Conservation (phyloP, 2,329 filamentous ascomycete genomes). For the Aspergillus nomiae region DNA sequence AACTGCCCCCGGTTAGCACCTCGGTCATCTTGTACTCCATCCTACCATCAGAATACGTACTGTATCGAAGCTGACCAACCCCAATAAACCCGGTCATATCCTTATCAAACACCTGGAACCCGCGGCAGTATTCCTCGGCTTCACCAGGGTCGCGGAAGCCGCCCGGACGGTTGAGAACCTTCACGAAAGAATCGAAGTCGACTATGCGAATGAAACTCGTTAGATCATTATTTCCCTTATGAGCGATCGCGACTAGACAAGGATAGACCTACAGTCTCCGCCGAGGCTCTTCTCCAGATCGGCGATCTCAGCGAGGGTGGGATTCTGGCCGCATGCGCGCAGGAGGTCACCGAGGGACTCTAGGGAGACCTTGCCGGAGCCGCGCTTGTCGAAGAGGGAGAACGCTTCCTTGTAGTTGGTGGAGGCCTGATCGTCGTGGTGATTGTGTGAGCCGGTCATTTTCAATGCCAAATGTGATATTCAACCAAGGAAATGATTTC, state of each 20-base stretch:
- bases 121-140: constrained; percentile 96
- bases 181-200: constrained; percentile 96
- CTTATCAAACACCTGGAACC: constrained; percentile 99
- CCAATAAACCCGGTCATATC: constrained; percentile 98
- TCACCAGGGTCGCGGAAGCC: constrained; percentile 98
- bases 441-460: constrained; percentile 28
- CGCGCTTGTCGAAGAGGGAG: constrained; percentile 98
- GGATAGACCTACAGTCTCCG: constrained; percentile 74
- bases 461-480: constrained; percentile 21
- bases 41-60: constrained; percentile 35
- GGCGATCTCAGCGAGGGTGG: constrained; percentile 86
- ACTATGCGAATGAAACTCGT: constrained; percentile 56
- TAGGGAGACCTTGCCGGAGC: constrained; percentile 85
- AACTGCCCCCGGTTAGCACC: constrained; percentile 52
- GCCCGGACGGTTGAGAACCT: constrained; percentile 93
- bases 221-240: neutral
- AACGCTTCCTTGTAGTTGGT: constrained; percentile 99
- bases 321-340: constrained; percentile 96
- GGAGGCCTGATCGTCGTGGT: constrained; percentile 57
- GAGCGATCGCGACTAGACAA: neutral
- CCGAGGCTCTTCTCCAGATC: constrained; percentile 91
- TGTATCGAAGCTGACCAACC: constrained; percentile 94
- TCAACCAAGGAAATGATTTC: neutral
- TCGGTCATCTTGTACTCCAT: neutral
- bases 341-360: constrained; percentile 90